A percentile compares a stretch with the other conserved stretches of the same genome.
phyloP scores from a whole-genome alignment of 2,329 filamentous ascomycete genomes.

The Juglanconis oblonga region DNA sequence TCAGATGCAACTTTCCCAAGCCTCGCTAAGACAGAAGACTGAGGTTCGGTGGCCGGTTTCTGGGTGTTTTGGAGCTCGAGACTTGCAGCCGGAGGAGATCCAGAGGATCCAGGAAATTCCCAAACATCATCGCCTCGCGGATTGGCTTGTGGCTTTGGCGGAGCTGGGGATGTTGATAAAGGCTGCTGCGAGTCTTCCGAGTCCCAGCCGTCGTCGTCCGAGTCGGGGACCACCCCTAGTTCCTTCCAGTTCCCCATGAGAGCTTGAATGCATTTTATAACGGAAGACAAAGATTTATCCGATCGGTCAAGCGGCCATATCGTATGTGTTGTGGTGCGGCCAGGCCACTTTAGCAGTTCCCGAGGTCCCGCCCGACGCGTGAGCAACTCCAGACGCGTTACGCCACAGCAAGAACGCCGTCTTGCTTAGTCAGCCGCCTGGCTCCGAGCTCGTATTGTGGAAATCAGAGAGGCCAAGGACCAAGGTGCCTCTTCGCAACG shows the following conservation, averaged over 20 bases:
- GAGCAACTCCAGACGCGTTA: background rate
- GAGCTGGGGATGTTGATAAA: conserved; percentile 12
- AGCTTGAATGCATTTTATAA: conserved; percentile 17
- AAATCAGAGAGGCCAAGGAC: no score
- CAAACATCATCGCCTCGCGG: conserved; percentile 23
- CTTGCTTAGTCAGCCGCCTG: background rate
- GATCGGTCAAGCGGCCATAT: background rate
- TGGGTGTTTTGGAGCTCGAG: conserved; percentile 1
- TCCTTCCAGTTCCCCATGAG: conserved; percentile 42
- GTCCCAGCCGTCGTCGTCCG: conserved; percentile 40
- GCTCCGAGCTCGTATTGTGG: no score
- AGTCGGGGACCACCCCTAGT: conserved; percentile 42
- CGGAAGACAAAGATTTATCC: background rate
- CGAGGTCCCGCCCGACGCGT: background rate
- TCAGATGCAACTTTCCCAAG: background rate
- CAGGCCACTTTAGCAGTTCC: background rate
- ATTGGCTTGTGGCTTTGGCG: background rate
- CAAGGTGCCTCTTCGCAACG: no score
- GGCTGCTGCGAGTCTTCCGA: conserved; percentile 30
- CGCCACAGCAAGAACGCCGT: no score
- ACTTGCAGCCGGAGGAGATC: conserved; percentile 3
- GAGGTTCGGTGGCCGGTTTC: background rate
- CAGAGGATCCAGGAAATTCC: conserved; percentile 30
- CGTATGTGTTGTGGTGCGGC: background rate
- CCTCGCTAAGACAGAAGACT: background rate